Evolutionary conservation across 2,329 filamentous ascomycete genomes (phyloP), one percentile per base, ranked within the genome.

Genomic region (Ascochyta lentis): DNA sequence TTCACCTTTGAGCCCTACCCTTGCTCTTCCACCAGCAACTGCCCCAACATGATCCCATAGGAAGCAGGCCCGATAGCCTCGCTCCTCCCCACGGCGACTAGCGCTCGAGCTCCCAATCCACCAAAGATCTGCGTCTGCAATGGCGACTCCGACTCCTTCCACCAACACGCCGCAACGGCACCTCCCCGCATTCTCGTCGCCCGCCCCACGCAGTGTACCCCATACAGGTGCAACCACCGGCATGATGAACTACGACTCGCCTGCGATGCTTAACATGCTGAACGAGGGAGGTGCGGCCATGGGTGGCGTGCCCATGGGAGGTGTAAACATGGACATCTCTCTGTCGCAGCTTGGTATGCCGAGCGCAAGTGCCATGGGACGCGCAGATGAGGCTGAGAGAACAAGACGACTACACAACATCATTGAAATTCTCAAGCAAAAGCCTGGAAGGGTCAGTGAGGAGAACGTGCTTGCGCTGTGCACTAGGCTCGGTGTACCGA

Each of bases 381-480:
- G 77, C 41, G 77, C 78, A 47, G 81, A 84, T 59, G 83, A 85
- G 54, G 81, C 84, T 41, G 83, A 85, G 63, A 71, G 80, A 61
- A 75, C 77, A 60, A 74, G 78, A 44, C 79, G 78, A 48, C 86
- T 82, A 31, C 87, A 86, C 40, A 79, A 78, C 51, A 90, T 84
- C 12, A 85, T 91, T 60, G 85, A 86, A 39, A 86, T 79, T 63
- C 86, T 93, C 54, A 87, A 84, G 15, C 84, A 81, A 58, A 88
- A 84, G 68, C 90, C 86, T 59, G 89, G 89, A 4, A 78, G 87
- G 37, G 86, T 94, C 34, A 91, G 89, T 63, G 88, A 91, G 67
- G 86, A 89, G 27, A 89, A 89, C 2, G 80, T 95, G n/a, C 86
- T 90, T 71, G 82, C 89, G 49, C 77, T 94, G 27, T 88, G 86